phyloP scores from a whole-genome alignment of 2,329 filamentous ascomycete species.

The Drechslerella coelobrocha region DNA sequence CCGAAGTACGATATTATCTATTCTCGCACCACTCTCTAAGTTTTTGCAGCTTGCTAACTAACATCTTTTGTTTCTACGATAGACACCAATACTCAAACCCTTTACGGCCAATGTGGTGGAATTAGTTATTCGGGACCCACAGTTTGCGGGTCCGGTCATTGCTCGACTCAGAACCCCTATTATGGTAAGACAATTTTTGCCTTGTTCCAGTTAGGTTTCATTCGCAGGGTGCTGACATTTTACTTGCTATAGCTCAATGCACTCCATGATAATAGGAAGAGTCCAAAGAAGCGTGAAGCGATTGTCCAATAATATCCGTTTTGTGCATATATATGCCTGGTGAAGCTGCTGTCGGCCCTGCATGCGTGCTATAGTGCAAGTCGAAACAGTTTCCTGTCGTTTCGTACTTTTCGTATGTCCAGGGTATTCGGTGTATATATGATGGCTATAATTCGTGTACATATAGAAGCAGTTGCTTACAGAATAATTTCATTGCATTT shows the following conservation, averaged over 20 bases:
- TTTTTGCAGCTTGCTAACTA: conserved; percentile 2
- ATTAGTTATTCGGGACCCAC: conserved; percentile 56
- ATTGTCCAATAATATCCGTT: too few species aligned
- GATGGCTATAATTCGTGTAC: conserved; percentile 5
- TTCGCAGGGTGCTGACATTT: neutral
- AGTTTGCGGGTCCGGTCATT: conserved; percentile 57
- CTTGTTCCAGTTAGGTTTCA: neutral
- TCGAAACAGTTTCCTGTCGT: neutral
- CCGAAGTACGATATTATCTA: conserved; percentile 7
- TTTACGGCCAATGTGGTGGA: conserved; percentile 57
- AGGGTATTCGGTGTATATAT: conserved; percentile 2
- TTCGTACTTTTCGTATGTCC: neutral
- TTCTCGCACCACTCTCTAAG: neutral
- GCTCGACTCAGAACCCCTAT: conserved; percentile 56
- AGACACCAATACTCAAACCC: conserved; percentile 21
- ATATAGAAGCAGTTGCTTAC: neutral
- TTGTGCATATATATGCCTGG: neutral
- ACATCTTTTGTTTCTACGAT: neutral
- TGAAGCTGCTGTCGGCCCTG: neutral
- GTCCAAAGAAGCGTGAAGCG: neutral
- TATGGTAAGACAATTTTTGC: conserved; percentile 50
- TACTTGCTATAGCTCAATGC: neutral
- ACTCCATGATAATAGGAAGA: neutral
- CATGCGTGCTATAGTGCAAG: too few species aligned
- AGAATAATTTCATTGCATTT: neutral